Conservation (phyloP, 2,329 filamentous ascomycete genomes). For the Clonostachys byssicola region DNA sequence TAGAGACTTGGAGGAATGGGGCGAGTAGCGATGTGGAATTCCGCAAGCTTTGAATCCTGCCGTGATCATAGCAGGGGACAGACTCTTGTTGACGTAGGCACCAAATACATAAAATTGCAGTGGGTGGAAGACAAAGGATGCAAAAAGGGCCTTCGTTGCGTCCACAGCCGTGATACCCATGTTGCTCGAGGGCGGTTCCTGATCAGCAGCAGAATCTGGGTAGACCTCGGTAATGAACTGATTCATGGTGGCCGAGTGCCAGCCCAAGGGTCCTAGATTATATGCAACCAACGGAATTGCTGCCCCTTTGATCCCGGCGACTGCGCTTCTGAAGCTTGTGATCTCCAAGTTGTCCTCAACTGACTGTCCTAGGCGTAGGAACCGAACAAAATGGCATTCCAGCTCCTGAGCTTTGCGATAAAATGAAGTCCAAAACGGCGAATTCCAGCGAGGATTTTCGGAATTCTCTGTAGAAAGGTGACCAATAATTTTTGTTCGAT, state of each 20-base stretch:
- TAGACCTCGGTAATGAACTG: slow-evolving; percentile 60
- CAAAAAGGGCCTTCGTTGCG: slow-evolving; percentile 54
- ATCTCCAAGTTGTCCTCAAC: slow-evolving; percentile 62
- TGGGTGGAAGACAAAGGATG: slow-evolving; percentile 62
- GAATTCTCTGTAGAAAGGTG: not conserved
- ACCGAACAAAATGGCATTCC: slow-evolving; percentile 60
- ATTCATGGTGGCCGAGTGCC: slow-evolving; percentile 31
- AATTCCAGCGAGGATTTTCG: not conserved
- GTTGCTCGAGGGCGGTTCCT: too few relatives aligned
- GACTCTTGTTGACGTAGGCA: slow-evolving; percentile 53
- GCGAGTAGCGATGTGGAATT: slow-evolving; percentile 71
- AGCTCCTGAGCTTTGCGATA: slow-evolving; percentile 42
- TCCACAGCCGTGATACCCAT: too few relatives aligned
- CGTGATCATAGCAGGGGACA: slow-evolving; percentile 34
- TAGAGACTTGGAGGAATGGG: slow-evolving; percentile 49
- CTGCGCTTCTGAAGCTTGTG: slow-evolving; percentile 44
- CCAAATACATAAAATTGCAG: slow-evolving; percentile 66
- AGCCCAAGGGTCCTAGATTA: slow-evolving; percentile 58
- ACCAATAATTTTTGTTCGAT: not conserved
- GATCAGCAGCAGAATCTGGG: slow-evolving; percentile 11
- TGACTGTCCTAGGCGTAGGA: slow-evolving; percentile 51
- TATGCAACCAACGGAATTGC: slow-evolving; percentile 55
- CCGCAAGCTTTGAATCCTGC: slow-evolving; percentile 71
- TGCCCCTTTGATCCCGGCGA: slow-evolving; percentile 27
- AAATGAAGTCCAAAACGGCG: not conserved